Base-by-base conservation (phyloP, 2,329 filamentous ascomycete species). In the Epichloe sibirici region DNA sequence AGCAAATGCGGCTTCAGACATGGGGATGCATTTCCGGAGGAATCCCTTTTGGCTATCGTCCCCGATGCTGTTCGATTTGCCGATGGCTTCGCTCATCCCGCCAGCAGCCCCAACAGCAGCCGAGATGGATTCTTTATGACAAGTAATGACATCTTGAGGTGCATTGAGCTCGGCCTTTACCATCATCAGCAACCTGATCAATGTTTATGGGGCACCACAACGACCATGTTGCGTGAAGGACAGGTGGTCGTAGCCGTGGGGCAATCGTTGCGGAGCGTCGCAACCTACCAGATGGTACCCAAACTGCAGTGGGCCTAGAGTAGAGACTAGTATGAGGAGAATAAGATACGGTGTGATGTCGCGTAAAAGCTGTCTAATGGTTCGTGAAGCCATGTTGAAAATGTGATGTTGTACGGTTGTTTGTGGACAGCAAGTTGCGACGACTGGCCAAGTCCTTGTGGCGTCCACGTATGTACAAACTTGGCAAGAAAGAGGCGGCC, bases 141-240 rank as follows among this genome's bases (percentile, higher is more conserved):
- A 97, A 53, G 88, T 94, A 62, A 98, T 86, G 62, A 94, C 88
- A 74, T 90, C 85, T 76, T 96, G 85, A 8, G 93, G 93, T 8
- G 91, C 89, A 67, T 98, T 98, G 57, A 98, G 80, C 68, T 97
- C 93, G 60, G 90, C 88, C 90, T 67, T 43, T 49, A 13, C 35
- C 51, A 34, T 35, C 4, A 15, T 52, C 13, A 52, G 45, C 13
- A 31, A 12, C n/a, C 21, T 3, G 17, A 21, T 35, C 21, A 8
- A 21, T 13, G n/a, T 4, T 7, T 6, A 6, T 34, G 17, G 28
- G 17, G n/a, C 45, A 17, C 4, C n/a, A 13, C 23, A n/a, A 6
- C 17, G 28, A 46, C 13, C 17, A 28, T 25, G 42, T 23, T 11
- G 12, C 42, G 28, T 25, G 42, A 31, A 31, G 28, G 8, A 1